phyloP scores from a whole-genome alignment of 768 basidiomycete species.

The Holtermanniella nyarrowii region DNA sequence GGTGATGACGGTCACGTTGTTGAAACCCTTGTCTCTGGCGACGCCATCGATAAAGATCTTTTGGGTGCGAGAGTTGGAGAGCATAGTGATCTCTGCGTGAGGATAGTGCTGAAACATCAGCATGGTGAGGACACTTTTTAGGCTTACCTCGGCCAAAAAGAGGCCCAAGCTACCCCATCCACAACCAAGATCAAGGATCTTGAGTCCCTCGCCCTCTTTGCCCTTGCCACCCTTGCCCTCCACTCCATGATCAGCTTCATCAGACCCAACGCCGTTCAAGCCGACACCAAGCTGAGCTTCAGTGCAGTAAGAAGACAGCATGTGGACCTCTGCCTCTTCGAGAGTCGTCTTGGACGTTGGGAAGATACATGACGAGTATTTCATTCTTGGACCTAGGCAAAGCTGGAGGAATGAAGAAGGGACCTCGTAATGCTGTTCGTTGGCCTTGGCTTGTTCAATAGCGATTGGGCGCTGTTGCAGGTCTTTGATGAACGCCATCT shows the following conservation, averaged over 20 bases:
- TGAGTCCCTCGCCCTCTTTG: slow-evolving; percentile 48
- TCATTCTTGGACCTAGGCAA: slow-evolving; percentile 56
- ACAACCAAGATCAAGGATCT: slow-evolving; percentile 60
- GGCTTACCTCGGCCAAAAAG: slow-evolving; percentile 52
- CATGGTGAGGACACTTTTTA: not conserved
- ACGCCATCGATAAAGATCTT: slow-evolving; percentile 53
- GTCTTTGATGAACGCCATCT: slow-evolving; percentile 57
- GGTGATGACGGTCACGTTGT: slow-evolving; percentile 57
- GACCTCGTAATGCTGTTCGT: slow-evolving; percentile 69
- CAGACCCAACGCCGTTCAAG: slow-evolving; percentile 19
- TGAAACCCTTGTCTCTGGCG: slow-evolving; percentile 48
- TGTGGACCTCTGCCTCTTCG: slow-evolving; percentile 55
- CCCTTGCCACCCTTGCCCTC: slow-evolving; percentile 14
- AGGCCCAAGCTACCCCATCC: slow-evolving; percentile 66
- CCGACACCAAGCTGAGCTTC: slow-evolving; percentile 50
- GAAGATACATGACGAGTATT: slow-evolving; percentile 60
- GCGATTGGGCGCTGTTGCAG: slow-evolving; percentile 53
- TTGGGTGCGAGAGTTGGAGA: slow-evolving; percentile 62
- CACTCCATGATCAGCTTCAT: slow-evolving; percentile 1
- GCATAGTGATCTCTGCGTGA: slow-evolving; percentile 51
- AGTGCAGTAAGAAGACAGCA: slow-evolving; percentile 57
- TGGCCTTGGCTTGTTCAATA: slow-evolving; percentile 56
- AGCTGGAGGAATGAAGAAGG: slow-evolving; percentile 50
- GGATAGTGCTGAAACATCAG: slow-evolving; percentile 52
- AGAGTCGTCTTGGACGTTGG: slow-evolving; percentile 51